Base-by-base conservation (phyloP, 257 asterid species). In the Petunia secreta region DNA sequence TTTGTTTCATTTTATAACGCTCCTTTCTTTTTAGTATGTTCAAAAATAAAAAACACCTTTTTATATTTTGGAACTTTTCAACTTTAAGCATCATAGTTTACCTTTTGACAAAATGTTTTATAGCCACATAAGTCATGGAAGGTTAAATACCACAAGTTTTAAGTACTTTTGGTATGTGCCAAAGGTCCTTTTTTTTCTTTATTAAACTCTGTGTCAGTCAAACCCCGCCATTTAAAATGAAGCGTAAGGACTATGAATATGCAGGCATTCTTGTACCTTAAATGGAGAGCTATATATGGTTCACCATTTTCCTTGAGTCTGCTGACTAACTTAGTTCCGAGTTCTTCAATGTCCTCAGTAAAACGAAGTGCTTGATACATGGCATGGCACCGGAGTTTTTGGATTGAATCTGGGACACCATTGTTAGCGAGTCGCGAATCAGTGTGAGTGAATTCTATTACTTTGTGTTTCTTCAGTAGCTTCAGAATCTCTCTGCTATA, bases 391-490 rank as follows among this genome's bases (percentile, higher is more conserved):
- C 87, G 83, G 25, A 87, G 90, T 75, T 63, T 85, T 60, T 87
- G 90, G 44, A 85, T 81, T 40, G 84, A 37, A 41, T 80, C 71
- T 3, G 87, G 68, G 50, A 87, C 58, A 36, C 85, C 89, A 78
- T 87, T 87, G 82, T 87, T 87, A 5, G 89, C 83, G 0, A 87
- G 84, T 59, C 90, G 90, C 1, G 87, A 83, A 67, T 85, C 87
- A 0, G 89, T 63, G 44, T 83, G 86, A 41, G 83, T 81, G 58
- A 87, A 87, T 53, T 87, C 83, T 67, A 87, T 69, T 64, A 87
- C 87, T 38, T 63, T 77, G 39, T 40, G 64, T 41, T 44, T 55
- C 80, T 85, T 80, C 50, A 87, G 9, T 43, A 85, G 5, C 25
- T 82, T 71, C 4, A 69, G 39, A 50, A 87, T 79, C 10, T 82